Base-by-base conservation (phyloP, 2,329 filamentous ascomycete species). In the Penicillium sp. region DNA sequence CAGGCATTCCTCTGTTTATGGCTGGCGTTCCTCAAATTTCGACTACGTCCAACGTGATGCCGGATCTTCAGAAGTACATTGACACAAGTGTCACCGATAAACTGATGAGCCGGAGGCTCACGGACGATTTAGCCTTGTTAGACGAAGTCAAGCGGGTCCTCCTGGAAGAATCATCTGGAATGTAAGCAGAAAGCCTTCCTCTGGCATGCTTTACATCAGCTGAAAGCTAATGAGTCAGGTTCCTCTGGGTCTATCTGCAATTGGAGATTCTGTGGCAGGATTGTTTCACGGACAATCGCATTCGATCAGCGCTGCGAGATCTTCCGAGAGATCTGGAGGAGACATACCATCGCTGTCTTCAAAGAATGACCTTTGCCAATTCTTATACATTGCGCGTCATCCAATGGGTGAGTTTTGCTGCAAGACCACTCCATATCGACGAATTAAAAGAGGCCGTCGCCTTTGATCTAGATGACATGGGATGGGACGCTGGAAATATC, bases 201-300 rank as follows among this genome's bases (percentile, higher is more conserved):
- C 45, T 28, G 8, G 8, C 40, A 42, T 42, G 5, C n/a, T 42
- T 42, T 22, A 42, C 9, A 22, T 42, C 38, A 42, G 8, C 40
- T 19, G 9, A 42, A 42, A 22, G 40, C n/a, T 50, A 50, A 30
- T n/a, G 12, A 24, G 17, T 56, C 19, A 70, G 68, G 62, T 70
- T 70, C 54, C 45, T 67, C n/a, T 70, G 66, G 66, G 66, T 68
- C 3, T 65, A 65, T 55, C 64, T 70, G 10, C 65, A 69, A 50
- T 35, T 69, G 38, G 68, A 70, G 47, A 67, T 70, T 38, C 62
- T 70, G 3, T 70, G 66, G 68, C 60, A 67, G n/a, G 65, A 58
- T 0, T 70, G 67, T 50, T 49, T 60, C 38, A 66, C 66, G 2
- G 67, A 70, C 49, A 45, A 47, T n/a, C 61, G 61, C 53, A 70